phyloP scores from a whole-genome alignment of 1,284 basidiomycete genomes.

The Puccinia polysora region DNA sequence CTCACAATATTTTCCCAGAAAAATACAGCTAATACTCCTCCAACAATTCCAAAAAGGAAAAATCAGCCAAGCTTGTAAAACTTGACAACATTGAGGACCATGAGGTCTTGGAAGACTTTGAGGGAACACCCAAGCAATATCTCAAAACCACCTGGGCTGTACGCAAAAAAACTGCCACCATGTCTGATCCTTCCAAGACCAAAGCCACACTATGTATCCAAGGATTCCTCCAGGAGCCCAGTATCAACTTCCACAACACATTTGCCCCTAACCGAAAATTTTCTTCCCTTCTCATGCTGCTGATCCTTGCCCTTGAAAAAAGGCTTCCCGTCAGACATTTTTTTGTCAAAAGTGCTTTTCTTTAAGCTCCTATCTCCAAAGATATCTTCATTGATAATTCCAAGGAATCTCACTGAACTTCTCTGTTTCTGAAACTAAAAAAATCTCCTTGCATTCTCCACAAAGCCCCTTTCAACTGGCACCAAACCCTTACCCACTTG shows the following conservation, averaged over 20 bases:
- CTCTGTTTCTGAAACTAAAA: neutral
- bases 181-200: slow-evolving; percentile 50
- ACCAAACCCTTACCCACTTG: neutral
- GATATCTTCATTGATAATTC: slow-evolving; percentile 54
- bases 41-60: neutral
- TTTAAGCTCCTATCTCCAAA: slow-evolving; percentile 56
- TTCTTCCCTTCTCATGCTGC: slow-evolving; percentile 52
- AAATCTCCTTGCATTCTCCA: slow-evolving; percentile 1
- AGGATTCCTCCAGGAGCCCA: slow-evolving; percentile 56
- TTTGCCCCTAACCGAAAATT: slow-evolving; percentile 55
- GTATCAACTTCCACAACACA: slow-evolving; percentile 56
- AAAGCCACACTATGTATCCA: slow-evolving; percentile 56
- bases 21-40: no score
- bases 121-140: neutral
- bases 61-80: neutral
- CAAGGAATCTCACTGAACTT: slow-evolving; percentile 44
- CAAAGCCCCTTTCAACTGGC: neutral
- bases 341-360: slow-evolving; percentile 56
- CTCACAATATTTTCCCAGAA: no score
- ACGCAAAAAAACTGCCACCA: slow-evolving; percentile 53
- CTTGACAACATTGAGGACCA: neutral
- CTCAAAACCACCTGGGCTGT: slow-evolving; percentile 55
- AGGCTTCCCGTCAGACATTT: slow-evolving; percentile 54
- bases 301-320: slow-evolving; percentile 54
- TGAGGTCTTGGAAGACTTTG: neutral